Evolutionary conservation across 2,329 filamentous ascomycete genomes (phyloP), one percentile per base, ranked within the genome.

Genomic region (Fusarium dlaminii): DNA sequence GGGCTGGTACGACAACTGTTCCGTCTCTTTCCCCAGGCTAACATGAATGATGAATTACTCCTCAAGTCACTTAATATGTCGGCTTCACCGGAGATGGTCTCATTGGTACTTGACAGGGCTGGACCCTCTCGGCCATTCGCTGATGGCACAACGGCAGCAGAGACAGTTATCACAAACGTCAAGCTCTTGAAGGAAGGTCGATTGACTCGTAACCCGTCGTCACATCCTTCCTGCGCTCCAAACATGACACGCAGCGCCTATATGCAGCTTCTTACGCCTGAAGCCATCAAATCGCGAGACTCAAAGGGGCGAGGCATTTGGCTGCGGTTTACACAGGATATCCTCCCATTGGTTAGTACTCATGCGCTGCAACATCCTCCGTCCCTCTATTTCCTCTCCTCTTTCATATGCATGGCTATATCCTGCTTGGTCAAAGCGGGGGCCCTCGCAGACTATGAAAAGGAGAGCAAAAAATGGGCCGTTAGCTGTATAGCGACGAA

Each of bases 161-260:
- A 82, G 64, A 81, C 77, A 3, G 77, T 82, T 5, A 75, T 82
- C 24, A 72, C 67, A 3, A 80, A 79, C 30, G 79, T 75, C 11
- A 69, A 55, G 30, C 65, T 76, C 17, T 22, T 43, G n/a, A 15
- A 34, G 12, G 27, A 48, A 27, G 37, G 29, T 15, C 20, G 32
- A 22, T 36, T 51, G 8, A 36, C 56, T 12, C 17, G 15, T 32
- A 59, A 34, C 8, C 62, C 74, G 15, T 74, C 75, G 5, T 49
- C 66, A 0, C 79, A 81, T 32, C 79, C 79, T 3, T 79, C 78
- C 17, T 78, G 78, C 45, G 59, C 56, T 29, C 66, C 68, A 3
- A 40, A 32, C 5, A 72, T 81, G 42, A 63, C 66, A 6, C 30
- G 42, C 5, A 24, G 29, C 8, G 58, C 52, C 4, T 77, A 78